Base-by-base conservation (phyloP, 768 basidiomycete species). In the Leccinellum rugosiceps region DNA sequence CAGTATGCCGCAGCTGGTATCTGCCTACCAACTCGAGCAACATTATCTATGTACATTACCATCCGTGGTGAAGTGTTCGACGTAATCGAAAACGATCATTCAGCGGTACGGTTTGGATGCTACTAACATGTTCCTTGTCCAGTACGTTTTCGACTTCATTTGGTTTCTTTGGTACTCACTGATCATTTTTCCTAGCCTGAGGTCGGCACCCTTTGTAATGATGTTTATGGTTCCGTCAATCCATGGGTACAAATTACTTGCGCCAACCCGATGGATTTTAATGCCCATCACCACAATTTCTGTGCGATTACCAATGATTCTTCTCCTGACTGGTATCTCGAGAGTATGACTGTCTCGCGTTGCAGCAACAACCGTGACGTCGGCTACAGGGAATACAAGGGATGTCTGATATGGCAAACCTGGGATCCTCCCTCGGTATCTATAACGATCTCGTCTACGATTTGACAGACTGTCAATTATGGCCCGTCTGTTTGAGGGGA, bases 161-260 rank as follows among this genome's bases (percentile, higher is more conserved):
- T 47, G 8, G 5, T n/a, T 10, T 19, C n/a, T 1, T 8, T 31
- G 1, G 44, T n/a, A 3, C 17, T 55, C 19, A 60, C n/a, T 44
- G 1, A 2, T 35, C n/a, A n/a, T n/a, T 14, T 46, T 47, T n/a
- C n/a, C n/a, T n/a, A n/a, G n/a, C n/a, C 10, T 5, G 34, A 90
- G 92, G 93, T 98, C 72, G 87, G 83, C 70, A 94, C 95, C 2
- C 79, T 98, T 11, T 99, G 97, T 72, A 89, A 91, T 55, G 95
- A 94, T 38, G n/a, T n/a, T n/a, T n/a, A n/a, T n/a, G n/a, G n/a
- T n/a, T n/a, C n/a, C n/a, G n/a, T n/a, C n/a, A n/a, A n/a, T n/a
- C n/a, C n/a, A n/a, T n/a, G n/a, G n/a, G n/a, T n/a, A n/a, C n/a
- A n/a, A n/a, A n/a, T n/a, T n/a, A n/a, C n/a, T n/a, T n/a, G n/a